Base-by-base conservation (phyloP, 1,139 yeast genomes). In the Maudiozyma humilis region DNA sequence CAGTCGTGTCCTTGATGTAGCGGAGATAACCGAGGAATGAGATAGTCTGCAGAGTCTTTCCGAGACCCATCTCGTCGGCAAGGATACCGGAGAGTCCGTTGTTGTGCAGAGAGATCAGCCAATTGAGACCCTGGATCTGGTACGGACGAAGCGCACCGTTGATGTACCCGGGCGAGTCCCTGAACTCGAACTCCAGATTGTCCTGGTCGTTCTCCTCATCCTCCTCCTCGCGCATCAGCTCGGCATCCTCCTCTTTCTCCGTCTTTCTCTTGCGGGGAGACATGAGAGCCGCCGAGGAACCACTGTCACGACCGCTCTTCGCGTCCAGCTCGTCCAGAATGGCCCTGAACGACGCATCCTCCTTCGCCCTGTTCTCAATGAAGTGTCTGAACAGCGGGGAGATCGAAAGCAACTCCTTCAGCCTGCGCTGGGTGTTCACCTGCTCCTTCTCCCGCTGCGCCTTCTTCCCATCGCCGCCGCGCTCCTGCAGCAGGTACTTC, bases 31-130 rank as follows among this genome's bases (percentile, higher is more conserved):
- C 97, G 44, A 91, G 68, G 56, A 91, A 89, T 2, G 96, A 77
- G 48, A 91, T 87, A 0, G 96, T 87, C 63, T 91, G 98, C 47
- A 91, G 70, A 1, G 97, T 91, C 62, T 91, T 91, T 47, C 97
- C 97, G 46, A 91, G 72, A 1, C 98, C 98, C 97, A 91, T 91
- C 64, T 91, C 98, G 66, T 91, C 98, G 6, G 98, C 98, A 47
- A 91, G 71, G 43, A 91, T 89, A 38, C 97, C 97, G 1, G 93
- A 79, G 41, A 88, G 70, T 52, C 82, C 77, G 65, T 88, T 88
- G 51, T 82, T 88, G 59, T 84, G 82, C 44, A 89, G 68, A 1
- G 87, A 76, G 32, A 88, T 79, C 57, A 89, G 69, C 97, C 97
- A 89, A 65, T 89, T 89, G 50, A 89, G 71, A 43, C 97, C 97